A percentile compares a stretch with the other conserved stretches of the same genome.
phyloP scores from a whole-genome alignment of 2,329 filamentous ascomycete genomes.

The Penicillium sp. region DNA sequence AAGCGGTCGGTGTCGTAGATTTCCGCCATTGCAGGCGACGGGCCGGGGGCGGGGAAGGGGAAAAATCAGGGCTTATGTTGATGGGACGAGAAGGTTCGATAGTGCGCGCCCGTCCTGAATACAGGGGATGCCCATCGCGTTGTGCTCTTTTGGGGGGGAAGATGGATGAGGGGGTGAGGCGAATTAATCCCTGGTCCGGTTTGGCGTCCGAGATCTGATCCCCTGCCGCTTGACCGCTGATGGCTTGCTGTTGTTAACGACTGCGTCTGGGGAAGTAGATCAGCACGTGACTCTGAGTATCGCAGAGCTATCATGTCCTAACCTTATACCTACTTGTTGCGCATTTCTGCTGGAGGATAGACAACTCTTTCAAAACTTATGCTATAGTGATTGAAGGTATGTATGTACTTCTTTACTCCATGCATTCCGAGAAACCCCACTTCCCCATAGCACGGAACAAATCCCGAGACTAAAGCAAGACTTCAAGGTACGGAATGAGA shows the following conservation, averaged over 20 bases:
- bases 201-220: constrained; percentile 6
- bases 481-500: background rate
- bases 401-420: background rate
- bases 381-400: too few species aligned
- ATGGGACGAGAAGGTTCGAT: constrained; percentile 2
- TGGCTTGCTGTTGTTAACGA: background rate
- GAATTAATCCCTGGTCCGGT: constrained; percentile 5
- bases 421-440: background rate
- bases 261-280: background rate
- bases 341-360: background rate
- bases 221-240: constrained; percentile 4
- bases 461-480: background rate
- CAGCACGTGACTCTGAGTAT: background rate
- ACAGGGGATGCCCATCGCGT: constrained; percentile 2
- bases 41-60: background rate
- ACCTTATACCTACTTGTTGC: background rate
- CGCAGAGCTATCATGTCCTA: background rate
- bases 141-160: background rate
- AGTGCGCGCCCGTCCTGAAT: constrained; percentile 6
- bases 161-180: constrained; percentile 3
- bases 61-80: background rate
- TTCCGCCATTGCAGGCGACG: constrained; percentile 20
- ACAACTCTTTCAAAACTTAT: background rate
- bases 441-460: background rate
- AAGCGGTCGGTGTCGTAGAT: constrained; percentile 26